Evolutionary conservation across 768 basidiomycete genomes (phyloP), one percentile per base, ranked within the genome.

Genomic region (Phaffia tasmanica): DNA sequence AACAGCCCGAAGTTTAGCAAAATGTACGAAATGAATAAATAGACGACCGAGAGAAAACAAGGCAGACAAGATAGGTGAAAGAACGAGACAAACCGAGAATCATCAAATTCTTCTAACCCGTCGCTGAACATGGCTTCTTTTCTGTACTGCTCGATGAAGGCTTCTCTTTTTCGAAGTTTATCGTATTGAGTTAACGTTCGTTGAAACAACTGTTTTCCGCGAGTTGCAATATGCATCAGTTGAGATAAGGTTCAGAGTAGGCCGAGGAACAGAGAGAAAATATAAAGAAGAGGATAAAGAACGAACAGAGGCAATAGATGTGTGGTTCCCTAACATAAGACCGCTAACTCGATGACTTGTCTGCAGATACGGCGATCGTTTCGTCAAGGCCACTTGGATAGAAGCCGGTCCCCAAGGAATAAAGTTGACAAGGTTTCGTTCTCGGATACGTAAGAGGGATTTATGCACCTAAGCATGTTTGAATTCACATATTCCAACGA

Each of bases 381-480:
- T 63, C 1, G 93, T 95, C 68, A 97, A 78, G 6, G 95, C 94
- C 8, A 99, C 94, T 77, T 99, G 95, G 72, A 95, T 94, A 47
- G 91, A 93, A 5, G 93, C 93, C 0, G 95, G 95, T 16, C 95
- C 95, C 95, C 95, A 99, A 7, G 95, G 95, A 70, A 99, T 97
- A 76, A 99, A 98, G 74, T 89, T 93, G 19, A 95, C 95, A 29
- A 98, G 81, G 72, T 95, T 89, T 30, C 95, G 84, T 77, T 99
- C 95, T 51, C 95, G 86, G 72, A 99, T 98, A 14, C 95, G 86
- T 29, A 99, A 82, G 25, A 99, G 81, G 11, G 92, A 94, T 83
- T 98, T 94, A 74, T 99, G 95, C 14, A 95, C 89, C 92, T 95
- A 71, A 21, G 42, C 47, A 25, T 56, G 25, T 42, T 47, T 27